A percentile compares a stretch with the other conserved stretches of the same genome.
Evolutionary conservation across 169 alveolate genomes (phyloP).

Genomic region (Plasmodium cynomolgi): DNA sequence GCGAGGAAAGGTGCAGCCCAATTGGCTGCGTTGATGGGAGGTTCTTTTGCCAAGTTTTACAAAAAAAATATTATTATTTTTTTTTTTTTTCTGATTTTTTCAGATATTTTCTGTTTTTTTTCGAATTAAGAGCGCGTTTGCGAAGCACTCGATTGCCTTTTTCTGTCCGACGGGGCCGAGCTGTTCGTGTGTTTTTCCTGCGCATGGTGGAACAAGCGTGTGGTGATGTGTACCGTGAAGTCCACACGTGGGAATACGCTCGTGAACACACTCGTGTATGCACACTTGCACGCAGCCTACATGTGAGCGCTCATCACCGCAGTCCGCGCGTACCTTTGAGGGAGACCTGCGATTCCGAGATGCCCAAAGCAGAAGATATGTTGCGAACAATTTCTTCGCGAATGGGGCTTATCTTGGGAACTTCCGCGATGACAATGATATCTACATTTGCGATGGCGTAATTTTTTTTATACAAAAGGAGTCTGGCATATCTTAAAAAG

Average conservation of each 20-base stretch:
- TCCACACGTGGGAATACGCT: background rate
- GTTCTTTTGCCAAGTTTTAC: background rate
- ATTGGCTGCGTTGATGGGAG: background rate
- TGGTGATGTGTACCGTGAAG: background rate
- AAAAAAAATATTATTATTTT: background rate
- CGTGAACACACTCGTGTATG: background rate
- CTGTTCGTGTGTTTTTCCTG: constrained; percentile 75
- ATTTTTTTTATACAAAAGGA: constrained; percentile 44
- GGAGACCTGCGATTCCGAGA: constrained; percentile 47
- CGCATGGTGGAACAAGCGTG: background rate
- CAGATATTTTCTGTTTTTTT: background rate
- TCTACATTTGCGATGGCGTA: constrained; percentile 73
- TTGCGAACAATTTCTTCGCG: constrained; percentile 37
- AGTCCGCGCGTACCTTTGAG: constrained; percentile 69
- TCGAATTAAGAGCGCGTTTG: constrained; percentile 74
- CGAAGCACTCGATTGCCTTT: constrained; percentile 81
- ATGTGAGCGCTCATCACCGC: background rate
- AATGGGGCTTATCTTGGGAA: constrained; percentile 34
- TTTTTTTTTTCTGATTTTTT: background rate
- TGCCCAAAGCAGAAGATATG: constrained; percentile 35
- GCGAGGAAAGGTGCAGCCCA: background rate
- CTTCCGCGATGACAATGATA: constrained; percentile 75
- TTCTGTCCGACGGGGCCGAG: constrained; percentile 78
- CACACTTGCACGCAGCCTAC: background rate
- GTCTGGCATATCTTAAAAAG: constrained; percentile 76